Base-by-base conservation (phyloP, 768 basidiomycete species). In the Pleurotus platypus region DNA sequence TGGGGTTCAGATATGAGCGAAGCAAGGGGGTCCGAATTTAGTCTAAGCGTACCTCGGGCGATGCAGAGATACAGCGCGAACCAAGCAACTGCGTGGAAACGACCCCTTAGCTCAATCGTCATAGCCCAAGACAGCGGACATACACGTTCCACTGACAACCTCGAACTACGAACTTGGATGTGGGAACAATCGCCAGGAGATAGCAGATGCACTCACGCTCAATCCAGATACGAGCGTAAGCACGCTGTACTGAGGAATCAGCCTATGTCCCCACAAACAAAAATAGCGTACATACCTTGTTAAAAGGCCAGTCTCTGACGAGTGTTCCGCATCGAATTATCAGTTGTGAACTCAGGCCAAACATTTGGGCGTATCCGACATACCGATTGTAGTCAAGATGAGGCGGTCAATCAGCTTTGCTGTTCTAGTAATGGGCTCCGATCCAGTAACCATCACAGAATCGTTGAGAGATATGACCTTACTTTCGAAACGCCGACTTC, bases 401-500 rank as follows among this genome's bases (percentile, higher is more conserved):
- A 60, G 46, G 15, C 40, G 59, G 49, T 60, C 59, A 5, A 60
- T 20, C 13, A 60, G 12, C 27, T 35, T 49, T 2, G 45, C 49
- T 9, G 58, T 59, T 22, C 53, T 59, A 13, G 18, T 43, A 15
- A 13, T 30, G 9, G 27, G 9, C 27, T 27, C 27, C 27, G 5
- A 6, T 27, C 27, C 7, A 27, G 27, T 3, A 27, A 27, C 27
- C 27, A 27, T 27, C 27, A 27, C 7, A 27, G 27, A 27, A 27
- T 30, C 27, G 9, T 30, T 6, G 27, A 30, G 27, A 30, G 7
- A 30, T 30, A 9, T 6, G 8, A 18, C n/a, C 35, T 15, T 55
- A 56, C 59, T 55, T 48, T 37, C 9, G 9, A 22, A 49, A 58
- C 58, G 3, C 45, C 67, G 67, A 61, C 30, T 55, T 61, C 43